Percentiles rank a stretch among this genome's conserved stretches.
phyloP scores from a whole-genome alignment of 805 yeast genomes.

The Yamadazyma endophytica region DNA sequence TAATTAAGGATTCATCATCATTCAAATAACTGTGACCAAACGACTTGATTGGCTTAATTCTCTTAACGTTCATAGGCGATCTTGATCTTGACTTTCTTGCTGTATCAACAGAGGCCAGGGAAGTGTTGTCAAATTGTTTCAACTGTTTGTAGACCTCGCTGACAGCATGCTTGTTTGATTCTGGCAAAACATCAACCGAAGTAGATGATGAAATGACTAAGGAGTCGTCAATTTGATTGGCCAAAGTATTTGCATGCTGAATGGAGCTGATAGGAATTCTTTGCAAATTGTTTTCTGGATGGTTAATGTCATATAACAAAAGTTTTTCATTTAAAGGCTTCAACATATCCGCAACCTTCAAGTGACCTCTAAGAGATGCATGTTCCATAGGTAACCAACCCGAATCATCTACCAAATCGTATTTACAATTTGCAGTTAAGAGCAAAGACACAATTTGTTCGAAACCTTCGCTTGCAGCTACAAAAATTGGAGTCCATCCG shows the following conservation, averaged over 20 bases:
- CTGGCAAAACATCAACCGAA: conserved; percentile 36
- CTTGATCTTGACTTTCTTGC: conserved; percentile 12
- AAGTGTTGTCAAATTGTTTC: conserved; percentile 16
- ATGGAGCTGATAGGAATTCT: conserved; percentile 15
- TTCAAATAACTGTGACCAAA: conserved; percentile 79
- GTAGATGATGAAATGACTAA: conserved; percentile 16
- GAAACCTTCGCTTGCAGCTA: conserved; percentile 85
- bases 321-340: conserved; percentile 40
- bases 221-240: conserved; percentile 7
- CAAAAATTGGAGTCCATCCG: conserved; percentile 93
- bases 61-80: conserved; percentile 18
- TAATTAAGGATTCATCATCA: conserved; percentile 61
- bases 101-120: not conserved
- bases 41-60: conserved; percentile 61
- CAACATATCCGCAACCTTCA: conserved; percentile 61
- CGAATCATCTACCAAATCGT: conserved; percentile 63
- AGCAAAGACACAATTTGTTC: conserved; percentile 52
- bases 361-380: conserved; percentile 85
- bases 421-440: conserved; percentile 49
- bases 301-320: conserved; percentile 33
- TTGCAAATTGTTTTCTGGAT: conserved; percentile 28
- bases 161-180: conserved; percentile 24
- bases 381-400: conserved; percentile 99
- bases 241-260: conserved; percentile 8
- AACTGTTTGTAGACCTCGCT: conserved; percentile 38